A percentile compares a stretch with the other conserved stretches of the same genome.
These are phyloP conservation scores for Gastrodia elata DNA, from an alignment of 106 monocot genomes.

Conservation along the genomic window DNA sequence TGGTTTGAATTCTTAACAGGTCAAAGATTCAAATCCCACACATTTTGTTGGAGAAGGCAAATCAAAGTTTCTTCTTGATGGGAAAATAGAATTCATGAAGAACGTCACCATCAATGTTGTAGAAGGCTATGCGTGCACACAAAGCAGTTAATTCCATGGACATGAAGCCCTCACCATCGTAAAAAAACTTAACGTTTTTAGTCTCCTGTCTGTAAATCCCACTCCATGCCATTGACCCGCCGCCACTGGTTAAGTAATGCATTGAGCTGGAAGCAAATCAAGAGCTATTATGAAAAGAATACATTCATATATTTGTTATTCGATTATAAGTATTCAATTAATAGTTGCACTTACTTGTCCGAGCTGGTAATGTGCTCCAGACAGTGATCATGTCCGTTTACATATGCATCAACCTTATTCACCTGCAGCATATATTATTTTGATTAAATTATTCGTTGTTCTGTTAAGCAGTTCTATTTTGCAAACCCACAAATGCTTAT, in stretches of 20 bases:
- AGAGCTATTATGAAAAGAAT: too few relatives aligned
- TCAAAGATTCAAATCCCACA: too few relatives aligned
- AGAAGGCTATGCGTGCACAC: conserved; percentile 16
- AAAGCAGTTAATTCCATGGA: conserved; percentile 23
- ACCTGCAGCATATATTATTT: conserved; percentile 1
- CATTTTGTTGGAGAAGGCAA: too few relatives aligned
- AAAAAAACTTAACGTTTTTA: conserved; percentile 44
- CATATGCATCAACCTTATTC: conserved; percentile 11
- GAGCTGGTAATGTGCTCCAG: conserved; percentile 23
- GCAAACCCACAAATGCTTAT: too few relatives aligned
- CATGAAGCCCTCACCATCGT: conserved; percentile 63
- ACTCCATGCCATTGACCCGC: conserved; percentile 73
- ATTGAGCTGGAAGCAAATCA: conserved; percentile 29
- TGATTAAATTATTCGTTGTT: too few relatives aligned
- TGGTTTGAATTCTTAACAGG: too few relatives aligned
- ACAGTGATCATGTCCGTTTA: conserved; percentile 24
- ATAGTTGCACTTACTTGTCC: neutral
- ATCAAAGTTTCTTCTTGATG: too few relatives aligned
- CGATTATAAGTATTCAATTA: too few relatives aligned
- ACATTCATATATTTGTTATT: too few relatives aligned
- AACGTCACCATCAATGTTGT: conserved; percentile 25
- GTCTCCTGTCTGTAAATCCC: conserved; percentile 26
- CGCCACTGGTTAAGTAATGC: conserved; percentile 75
- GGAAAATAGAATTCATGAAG: conserved; percentile 16
- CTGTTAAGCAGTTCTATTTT: too few relatives aligned